Evolutionary conservation across 148 eudicot species (phyloP), one percentile per base, ranked within the genome.

Genomic region (Camellia lanceoleosa): DNA sequence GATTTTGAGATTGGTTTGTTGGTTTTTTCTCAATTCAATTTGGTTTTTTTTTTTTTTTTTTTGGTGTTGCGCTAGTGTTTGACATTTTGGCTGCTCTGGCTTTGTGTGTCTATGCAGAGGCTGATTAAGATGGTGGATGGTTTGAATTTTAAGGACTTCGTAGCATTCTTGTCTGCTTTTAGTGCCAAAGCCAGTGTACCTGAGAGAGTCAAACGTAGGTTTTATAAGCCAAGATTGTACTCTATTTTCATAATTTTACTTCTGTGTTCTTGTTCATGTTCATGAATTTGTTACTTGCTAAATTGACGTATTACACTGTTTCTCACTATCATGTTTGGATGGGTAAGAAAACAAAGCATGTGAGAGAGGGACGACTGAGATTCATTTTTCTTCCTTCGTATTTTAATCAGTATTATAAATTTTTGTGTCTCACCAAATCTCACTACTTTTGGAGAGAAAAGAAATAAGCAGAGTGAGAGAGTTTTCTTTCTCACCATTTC

Each of bases 51-150:
- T 54, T 42, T 69, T 14, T 38, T 23, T 54, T 11, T 51, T n/a
- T n/a, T n/a, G 46, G 5, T 63, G 49, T 73, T 60, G 73, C 14
- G 58, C 20, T 59, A 4, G 0, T 82, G 71, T 54, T 73, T 80
- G 82, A 78, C 44, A 41, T 30, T 64, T 47, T 61, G 75, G 59
- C 13, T 64, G 78, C 11, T 66, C 14, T 74, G 79, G 74, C 42
- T 84, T 71, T 72, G 59, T 64, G 60, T 72, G 38, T 83, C 43
- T 64, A 44, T 85, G 80, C 89, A 94, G 99, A 94, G 99, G 86
- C 82, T 97, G 88, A 87, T 97, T 66, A 91, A 90, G 83, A 97
- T 94, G 99, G 97, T 90, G 67, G 99, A 97, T 85, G 98, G 97
- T 15, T 84, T 94, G 85, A 97, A 97, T 77, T 97, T 97, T 75